Base-by-base conservation (phyloP, 371 early-diverging fungal genomes). In the Fennellomyces sp. region DNA sequence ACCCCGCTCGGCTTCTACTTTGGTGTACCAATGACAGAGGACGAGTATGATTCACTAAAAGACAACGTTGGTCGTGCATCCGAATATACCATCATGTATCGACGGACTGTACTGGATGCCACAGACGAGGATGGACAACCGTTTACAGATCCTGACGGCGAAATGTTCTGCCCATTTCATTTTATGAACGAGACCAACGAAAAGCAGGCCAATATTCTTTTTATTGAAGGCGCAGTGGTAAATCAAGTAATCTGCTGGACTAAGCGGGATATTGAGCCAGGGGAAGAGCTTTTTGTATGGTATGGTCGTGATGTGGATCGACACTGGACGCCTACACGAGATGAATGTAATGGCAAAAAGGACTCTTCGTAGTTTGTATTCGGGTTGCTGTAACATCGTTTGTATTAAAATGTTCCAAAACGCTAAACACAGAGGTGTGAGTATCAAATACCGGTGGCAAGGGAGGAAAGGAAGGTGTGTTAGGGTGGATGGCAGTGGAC, bases 11-110 rank as follows among this genome's bases (percentile, higher is more conserved):
- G 94, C 1, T 93, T 92, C 59, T 94, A 93, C 62, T 93, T 94
- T 71, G 94, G 94, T 7, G 91, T 92, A 5, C 94, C 94, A 5
- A 92, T 89, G 89, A 90, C 90, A 3, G 94, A 92, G 59, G 88
- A 90, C 56, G 94, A 92, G 54, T 94, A 89, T 68, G 94, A 94
- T 64, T 83, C 86, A 8, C 67, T 86, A 42, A 95, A 95, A 63
- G 94, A 94, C 58, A 77, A 80, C n/a, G 78, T 89, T 0, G 94
- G 93, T 0, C 65, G 86, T 15, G 84, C 95, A 0, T 91, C 72
- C 0, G 70, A 78, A 29, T 75, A 78, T 65, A 90, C 94, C 3
- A 91, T 93, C 59, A 87, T 91, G 86, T 94, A 93, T 64, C 83
- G 91, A 28, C 79, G 85, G 23, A 93, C 90, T 1, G 89, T 95